Conservation (phyloP, 768 basidiomycete species). For the Sporobolomyces roseus region DNA sequence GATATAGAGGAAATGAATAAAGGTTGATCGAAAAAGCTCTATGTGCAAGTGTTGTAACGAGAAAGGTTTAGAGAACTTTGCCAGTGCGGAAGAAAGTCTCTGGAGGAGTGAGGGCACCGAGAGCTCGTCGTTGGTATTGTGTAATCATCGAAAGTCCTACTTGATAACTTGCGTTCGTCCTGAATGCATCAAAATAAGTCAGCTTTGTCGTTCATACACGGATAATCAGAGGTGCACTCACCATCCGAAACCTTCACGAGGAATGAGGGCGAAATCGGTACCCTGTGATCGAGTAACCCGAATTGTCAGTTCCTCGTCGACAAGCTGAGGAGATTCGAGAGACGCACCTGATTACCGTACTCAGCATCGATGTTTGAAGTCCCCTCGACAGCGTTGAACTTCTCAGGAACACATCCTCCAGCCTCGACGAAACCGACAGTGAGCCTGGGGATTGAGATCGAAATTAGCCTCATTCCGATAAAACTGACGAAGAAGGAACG, state of each 20-base stretch:
- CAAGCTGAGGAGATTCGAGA: background rate
- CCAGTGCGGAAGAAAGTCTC: slow-evolving; percentile 56
- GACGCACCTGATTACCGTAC: slow-evolving; percentile 71
- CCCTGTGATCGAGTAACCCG: slow-evolving; percentile 52
- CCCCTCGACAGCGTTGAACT: slow-evolving; percentile 95
- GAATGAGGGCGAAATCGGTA: slow-evolving; percentile 95
- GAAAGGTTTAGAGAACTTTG: background rate
- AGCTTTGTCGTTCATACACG: background rate
- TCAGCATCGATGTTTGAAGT: slow-evolving; percentile 96
- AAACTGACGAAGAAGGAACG: slow-evolving; percentile 35
- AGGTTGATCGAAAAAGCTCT: too few relatives aligned
- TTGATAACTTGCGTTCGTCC: slow-evolving; percentile 72
- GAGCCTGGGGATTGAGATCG: slow-evolving; percentile 60
- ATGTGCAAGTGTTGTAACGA: background rate
- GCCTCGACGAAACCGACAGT: slow-evolving; percentile 92
- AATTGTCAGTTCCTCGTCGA: background rate
- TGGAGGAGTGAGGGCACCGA: slow-evolving; percentile 88
- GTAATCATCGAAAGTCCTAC: slow-evolving; percentile 93
- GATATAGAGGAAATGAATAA: background rate
- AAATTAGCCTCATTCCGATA: too few relatives aligned
- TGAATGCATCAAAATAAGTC: background rate
- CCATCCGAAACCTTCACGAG: slow-evolving; percentile 97
- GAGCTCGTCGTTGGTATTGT: slow-evolving; percentile 88
- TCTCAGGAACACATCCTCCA: slow-evolving; percentile 96
- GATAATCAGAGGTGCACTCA: slow-evolving; percentile 46